Evolutionary conservation across 768 basidiomycete genomes (phyloP).

Genomic region (Podaxis sp.): DNA sequence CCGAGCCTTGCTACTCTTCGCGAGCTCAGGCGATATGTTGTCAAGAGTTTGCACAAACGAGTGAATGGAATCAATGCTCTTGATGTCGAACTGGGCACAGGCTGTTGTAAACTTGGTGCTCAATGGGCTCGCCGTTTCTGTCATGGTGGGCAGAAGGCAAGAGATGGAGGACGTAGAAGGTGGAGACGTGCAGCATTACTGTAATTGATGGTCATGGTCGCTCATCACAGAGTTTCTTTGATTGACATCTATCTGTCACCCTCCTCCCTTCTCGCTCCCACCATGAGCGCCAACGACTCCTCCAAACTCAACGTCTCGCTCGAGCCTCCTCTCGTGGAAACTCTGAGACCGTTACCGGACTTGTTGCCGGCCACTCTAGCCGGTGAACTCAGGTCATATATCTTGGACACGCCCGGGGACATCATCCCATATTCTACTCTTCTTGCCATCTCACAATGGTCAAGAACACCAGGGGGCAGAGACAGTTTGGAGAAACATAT

Average conservation of each 20-base stretch:
- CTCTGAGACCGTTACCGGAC: slow-evolving; percentile 43
- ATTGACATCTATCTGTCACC: slow-evolving; percentile 8
- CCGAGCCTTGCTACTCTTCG: slow-evolving; percentile 42
- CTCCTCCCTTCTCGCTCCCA: slow-evolving; percentile 16
- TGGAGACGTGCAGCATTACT: background rate
- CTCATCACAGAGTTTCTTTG: slow-evolving; percentile 16
- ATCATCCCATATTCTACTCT: slow-evolving; percentile 66
- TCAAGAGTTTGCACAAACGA: slow-evolving; percentile 46
- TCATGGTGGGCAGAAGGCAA: slow-evolving; percentile 20
- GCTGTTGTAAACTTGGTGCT: slow-evolving; percentile 39
- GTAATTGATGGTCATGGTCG: slow-evolving; percentile 16
- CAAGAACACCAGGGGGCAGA: slow-evolving; percentile 51
- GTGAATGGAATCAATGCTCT: slow-evolving; percentile 30
- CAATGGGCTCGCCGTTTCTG: slow-evolving; percentile 20
- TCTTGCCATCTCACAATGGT: slow-evolving; percentile 64
- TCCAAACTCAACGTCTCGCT: slow-evolving; percentile 55
- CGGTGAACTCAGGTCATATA: slow-evolving; percentile 37
- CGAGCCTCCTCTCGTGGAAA: slow-evolving; percentile 58
- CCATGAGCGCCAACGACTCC: slow-evolving; percentile 22
- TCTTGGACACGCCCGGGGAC: slow-evolving; percentile 35
- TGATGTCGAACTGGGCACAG: slow-evolving; percentile 43
- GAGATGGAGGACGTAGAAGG: background rate
- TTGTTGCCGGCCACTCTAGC: slow-evolving; percentile 48
- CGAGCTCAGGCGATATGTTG: slow-evolving; percentile 49
- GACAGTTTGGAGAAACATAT: slow-evolving; percentile 30